A percentile compares a stretch with the other conserved stretches of the same genome.
phyloP scores from a whole-genome alignment of 2,329 filamentous ascomycete genomes.

The Trichoderma polysporum region DNA sequence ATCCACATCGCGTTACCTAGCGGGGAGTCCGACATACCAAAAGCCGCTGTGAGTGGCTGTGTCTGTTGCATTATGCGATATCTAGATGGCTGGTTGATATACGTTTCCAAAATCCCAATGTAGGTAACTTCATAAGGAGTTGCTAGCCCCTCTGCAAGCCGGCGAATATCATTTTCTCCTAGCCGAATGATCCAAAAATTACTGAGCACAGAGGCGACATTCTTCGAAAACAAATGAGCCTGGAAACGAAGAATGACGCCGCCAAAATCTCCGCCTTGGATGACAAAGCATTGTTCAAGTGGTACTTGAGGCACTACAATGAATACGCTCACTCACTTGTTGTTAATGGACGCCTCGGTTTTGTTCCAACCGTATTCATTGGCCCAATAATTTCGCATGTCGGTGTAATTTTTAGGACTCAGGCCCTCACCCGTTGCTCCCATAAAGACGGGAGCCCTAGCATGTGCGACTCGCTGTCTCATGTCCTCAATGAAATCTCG shows the following conservation, averaged over 20 bases:
- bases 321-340: too few relatives aligned
- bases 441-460: neutral
- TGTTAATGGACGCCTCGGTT: neutral
- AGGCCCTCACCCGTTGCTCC: neutral
- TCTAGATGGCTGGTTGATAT: neutral
- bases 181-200: slow-evolving; percentile 2
- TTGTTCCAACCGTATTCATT: neutral
- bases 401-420: neutral
- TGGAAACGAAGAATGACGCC: neutral
- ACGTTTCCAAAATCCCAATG: neutral
- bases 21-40: neutral
- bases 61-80: neutral
- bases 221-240: neutral
- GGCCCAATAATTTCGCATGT: neutral
- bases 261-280: neutral
- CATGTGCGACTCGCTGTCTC: neutral
- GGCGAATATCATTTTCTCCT: neutral
- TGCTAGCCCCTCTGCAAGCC: neutral
- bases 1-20: neutral
- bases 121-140: neutral
- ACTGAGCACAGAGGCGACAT: neutral
- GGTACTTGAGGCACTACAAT: neutral
- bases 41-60: neutral
- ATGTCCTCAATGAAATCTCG: neutral
- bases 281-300: too few relatives aligned